Evolutionary conservation across 1,284 basidiomycete genomes (phyloP), one percentile per base, ranked within the genome.

Genomic region (Cryptococcus deneoformans): DNA sequence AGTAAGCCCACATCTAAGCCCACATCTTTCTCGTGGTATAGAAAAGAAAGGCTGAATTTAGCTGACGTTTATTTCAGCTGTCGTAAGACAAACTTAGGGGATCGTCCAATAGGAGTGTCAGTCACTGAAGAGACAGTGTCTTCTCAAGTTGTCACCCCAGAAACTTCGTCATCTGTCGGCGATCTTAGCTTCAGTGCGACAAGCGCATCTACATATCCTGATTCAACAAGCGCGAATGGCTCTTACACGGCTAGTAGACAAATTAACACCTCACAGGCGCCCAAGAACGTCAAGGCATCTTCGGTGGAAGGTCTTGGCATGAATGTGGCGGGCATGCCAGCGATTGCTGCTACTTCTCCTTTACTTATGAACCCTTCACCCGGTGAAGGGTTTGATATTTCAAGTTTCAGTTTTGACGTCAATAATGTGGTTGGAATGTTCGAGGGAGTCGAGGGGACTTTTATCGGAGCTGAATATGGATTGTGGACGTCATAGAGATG

Each of bases 371-470:
- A 14, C 10, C 46, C 29, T 16, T 29, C 16, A 14, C 20, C 14
- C 14, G 46, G 24, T 10, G 34, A 65, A 20, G 50, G 58, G 1
- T 66, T 64, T 54, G 62, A 68, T 51, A 65, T 70, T 46, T 49
- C 48, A 40, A 63, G 62, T 51, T 70, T 68, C 59, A 63, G 63
- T 42, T 70, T 70, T 36, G 66, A 70, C 48, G 52, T 66, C 11
- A 58, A 66, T 54, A 56, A 62, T 40, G 58, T 68, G 56, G 58
- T 62, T 4, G 56, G 60, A n/a, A 36, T 65, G 34, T 60, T 66
- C 40, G 57, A 60, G 34, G 50, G 44, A 34, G 53, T 46, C 14
- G 62, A 61, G n/a, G 65, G 57, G 48, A 61, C 54, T 11, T 63
- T 66, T 49, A 53, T 59, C 37, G 62, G 60, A n/a, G 40, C 36